Evolutionary conservation across 164 flowering plant species (phyloP).

Genomic region (Amborella trichopoda): DNA sequence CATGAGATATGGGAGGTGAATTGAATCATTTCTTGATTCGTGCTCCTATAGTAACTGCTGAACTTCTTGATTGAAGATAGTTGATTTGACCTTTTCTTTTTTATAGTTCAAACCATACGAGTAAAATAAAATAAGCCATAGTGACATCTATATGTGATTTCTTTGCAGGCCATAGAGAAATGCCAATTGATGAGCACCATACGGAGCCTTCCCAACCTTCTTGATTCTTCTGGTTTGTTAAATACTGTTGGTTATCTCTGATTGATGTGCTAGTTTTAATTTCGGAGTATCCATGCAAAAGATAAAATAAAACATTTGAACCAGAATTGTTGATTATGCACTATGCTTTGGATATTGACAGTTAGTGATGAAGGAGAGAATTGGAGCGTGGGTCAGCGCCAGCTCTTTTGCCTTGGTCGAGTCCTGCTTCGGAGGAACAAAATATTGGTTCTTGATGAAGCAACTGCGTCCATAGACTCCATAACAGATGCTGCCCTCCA

Average conservation of each 20-base stretch:
- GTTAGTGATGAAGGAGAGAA: constrained; percentile 84
- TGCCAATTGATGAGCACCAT: constrained; percentile 61
- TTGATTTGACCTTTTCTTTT: background rate
- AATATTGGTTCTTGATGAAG: constrained; percentile 81
- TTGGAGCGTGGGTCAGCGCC: constrained; percentile 88
- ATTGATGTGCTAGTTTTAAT: too few species aligned
- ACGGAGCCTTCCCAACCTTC: constrained; percentile 40
- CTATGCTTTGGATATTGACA: constrained; percentile 14
- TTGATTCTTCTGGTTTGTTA: constrained; percentile 55
- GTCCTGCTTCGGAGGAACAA: constrained; percentile 48
- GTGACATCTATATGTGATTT: too few species aligned
- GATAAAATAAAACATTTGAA: too few species aligned
- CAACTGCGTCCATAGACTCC: constrained; percentile 84
- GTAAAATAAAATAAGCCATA: background rate
- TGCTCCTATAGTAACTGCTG: background rate
- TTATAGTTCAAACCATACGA: background rate
- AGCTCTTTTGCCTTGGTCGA: too few species aligned
- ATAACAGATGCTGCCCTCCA: constrained; percentile 72
- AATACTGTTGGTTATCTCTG: too few species aligned
- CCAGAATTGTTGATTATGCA: too few species aligned
- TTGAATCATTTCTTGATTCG: background rate
- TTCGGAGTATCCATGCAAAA: too few species aligned
- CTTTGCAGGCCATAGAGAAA: constrained; percentile 57
- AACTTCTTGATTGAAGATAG: background rate
- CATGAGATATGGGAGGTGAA: constrained; percentile 73